Base-by-base conservation (phyloP, 768 basidiomycete species). In the Gautieria morchelliformis region DNA sequence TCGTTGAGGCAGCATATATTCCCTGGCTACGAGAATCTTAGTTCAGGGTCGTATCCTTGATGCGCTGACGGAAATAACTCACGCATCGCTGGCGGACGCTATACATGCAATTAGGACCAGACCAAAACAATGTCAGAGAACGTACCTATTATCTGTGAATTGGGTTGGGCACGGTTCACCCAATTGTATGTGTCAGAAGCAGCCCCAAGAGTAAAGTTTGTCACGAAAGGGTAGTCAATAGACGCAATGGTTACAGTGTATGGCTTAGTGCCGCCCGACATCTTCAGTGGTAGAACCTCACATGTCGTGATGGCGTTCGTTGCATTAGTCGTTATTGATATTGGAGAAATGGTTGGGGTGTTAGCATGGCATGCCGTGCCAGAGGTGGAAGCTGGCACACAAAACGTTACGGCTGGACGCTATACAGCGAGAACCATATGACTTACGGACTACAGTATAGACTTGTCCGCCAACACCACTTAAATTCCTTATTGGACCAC, bases 81-180 rank as follows among this genome's bases (percentile, higher is more conserved):
- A 79, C 78, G 67, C 63, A 63, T 78, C 74, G 56, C 67, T 68
- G 59, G 75, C 65, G 17, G 72, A 64, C 42, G 68, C 78, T 79
- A 60, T 37, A 55, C 11, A 56, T 41, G 24, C n/a, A 20, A 39
- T 42, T 15, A 27, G 27, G 22, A 19, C 19, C 39, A 32, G 19
- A 19, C 24, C 17, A 56, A 9, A 47, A 27, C 27, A 35, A 17
- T 5, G 11, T 45, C 22, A 19, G n/a, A 32, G 17, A 44, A 42
- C 73, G 62, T 53, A 78, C 80, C 74, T 54, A 81, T 62, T 15
- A 80, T 60, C 37, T 64, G 63, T 6, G 63, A 61, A n/a, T 60
- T 60, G 5, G 76, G 72, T 49, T 66, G 63, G 5, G 72, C 75
- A 6, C 74, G 69, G 59, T 78, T 72, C 50, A 76, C 76, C 59